Conservation (phyloP, 2,329 filamentous ascomycete genomes). For the Simplicillium sp. region DNA sequence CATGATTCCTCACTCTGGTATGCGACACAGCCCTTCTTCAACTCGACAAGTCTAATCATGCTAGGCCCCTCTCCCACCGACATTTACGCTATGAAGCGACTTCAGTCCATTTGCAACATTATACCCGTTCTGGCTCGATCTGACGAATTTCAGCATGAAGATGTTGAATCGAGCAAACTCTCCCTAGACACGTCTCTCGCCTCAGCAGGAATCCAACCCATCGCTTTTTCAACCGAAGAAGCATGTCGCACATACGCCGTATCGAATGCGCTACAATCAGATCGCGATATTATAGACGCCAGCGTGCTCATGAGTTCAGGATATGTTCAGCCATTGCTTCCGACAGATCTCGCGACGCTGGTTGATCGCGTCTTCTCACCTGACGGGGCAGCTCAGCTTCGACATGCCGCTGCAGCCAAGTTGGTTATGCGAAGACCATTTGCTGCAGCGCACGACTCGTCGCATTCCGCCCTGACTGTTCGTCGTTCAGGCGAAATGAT, state of each 20-base stretch:
- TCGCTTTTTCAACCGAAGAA: too few species aligned
- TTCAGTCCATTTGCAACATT: slow-evolving; percentile 70
- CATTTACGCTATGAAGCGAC: slow-evolving; percentile 58
- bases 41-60: slow-evolving; percentile 5
- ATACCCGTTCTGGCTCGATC: slow-evolving; percentile 73
- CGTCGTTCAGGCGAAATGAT: slow-evolving; percentile 5
- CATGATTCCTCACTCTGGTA: slow-evolving; percentile 60
- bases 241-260: slow-evolving; percentile 53
- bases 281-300: slow-evolving; percentile 82
- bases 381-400: slow-evolving; percentile 70
- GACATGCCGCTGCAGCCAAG: slow-evolving; percentile 76
- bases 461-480: slow-evolving; percentile 6
- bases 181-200: too few species aligned
- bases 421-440: slow-evolving; percentile 53
- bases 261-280: slow-evolving; percentile 62
- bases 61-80: slow-evolving; percentile 36
- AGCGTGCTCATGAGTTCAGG: slow-evolving; percentile 88
- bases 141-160: slow-evolving; percentile 54
- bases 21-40: slow-evolving; percentile 13
- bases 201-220: too few species aligned
- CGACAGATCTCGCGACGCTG: slow-evolving; percentile 63
- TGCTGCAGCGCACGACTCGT: slow-evolving; percentile 1
- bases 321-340: slow-evolving; percentile 71
- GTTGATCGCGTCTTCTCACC: slow-evolving; percentile 68
- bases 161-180: slow-evolving; percentile 48